These are phyloP conservation scores for Neolentinus lepideus DNA, from an alignment of 1,284 basidiomycete species.

Conservation along the genomic window DNA sequence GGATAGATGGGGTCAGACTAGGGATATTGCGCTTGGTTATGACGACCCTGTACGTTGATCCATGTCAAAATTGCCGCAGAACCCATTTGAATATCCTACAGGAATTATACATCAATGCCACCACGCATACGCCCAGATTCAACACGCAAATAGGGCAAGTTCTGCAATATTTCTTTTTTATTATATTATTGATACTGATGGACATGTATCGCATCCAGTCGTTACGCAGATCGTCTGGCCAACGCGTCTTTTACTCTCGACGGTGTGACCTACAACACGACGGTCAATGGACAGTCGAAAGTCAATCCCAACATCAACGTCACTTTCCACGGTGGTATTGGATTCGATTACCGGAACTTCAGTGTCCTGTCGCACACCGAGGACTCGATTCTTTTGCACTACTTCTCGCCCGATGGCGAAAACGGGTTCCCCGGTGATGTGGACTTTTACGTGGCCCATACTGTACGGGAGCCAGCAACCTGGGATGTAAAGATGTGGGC, in stretches of 20 bases:
- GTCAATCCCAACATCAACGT: background rate
- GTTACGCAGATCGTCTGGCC: slow-evolving; percentile 1
- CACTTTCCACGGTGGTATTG: slow-evolving; percentile 1
- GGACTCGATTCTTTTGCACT: background rate
- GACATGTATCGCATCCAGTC: no score
- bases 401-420: slow-evolving; percentile 2
- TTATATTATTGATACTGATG: no score
- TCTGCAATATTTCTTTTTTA: no score
- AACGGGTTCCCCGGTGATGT: background rate
- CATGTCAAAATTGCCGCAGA: background rate
- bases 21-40: background rate
- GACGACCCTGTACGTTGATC: background rate
- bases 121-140: background rate
- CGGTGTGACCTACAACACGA: slow-evolving; percentile 2
- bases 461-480: background rate
- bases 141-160: slow-evolving; percentile 1
- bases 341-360: slow-evolving; percentile 2
- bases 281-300: slow-evolving; percentile 1
- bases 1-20: slow-evolving; percentile 1
- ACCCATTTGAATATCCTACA: background rate
- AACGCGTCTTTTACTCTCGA: slow-evolving; percentile 1
- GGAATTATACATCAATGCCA: background rate
- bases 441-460: background rate
- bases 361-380: background rate
- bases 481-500: background rate